Evolutionary conservation across 768 basidiomycete genomes (phyloP).

Genomic region (Hygrocybe coccinea): DNA sequence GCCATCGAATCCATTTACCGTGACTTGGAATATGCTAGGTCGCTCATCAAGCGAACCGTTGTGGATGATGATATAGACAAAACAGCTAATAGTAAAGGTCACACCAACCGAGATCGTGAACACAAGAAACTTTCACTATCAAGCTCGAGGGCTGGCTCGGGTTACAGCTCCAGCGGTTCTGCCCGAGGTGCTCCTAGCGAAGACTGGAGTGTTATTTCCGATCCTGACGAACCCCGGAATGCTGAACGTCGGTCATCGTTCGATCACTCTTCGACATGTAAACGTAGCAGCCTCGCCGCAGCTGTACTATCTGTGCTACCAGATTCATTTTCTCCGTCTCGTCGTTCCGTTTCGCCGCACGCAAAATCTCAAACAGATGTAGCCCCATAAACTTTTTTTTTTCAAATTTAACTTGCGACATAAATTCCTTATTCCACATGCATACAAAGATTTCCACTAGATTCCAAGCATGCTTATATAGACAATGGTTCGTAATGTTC

Average conservation of each 20-base stretch:
- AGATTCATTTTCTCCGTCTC: constrained; percentile 43
- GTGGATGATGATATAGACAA: constrained; percentile 32
- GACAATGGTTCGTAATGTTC: constrained; percentile 41
- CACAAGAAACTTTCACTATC: not conserved
- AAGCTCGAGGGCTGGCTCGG: constrained; percentile 38
- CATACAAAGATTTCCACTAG: not conserved
- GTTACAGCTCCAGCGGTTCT: constrained; percentile 55
- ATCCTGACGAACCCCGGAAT: constrained; percentile 48
- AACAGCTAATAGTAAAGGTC: constrained; percentile 20
- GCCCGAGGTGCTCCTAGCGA: constrained; percentile 57
- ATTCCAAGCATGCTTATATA: constrained; percentile 7
- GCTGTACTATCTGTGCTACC: constrained; percentile 61
- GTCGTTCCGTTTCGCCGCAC: constrained; percentile 39
- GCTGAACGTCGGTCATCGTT: constrained; percentile 43
- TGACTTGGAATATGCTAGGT: constrained; percentile 90
- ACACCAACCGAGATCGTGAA: not conserved
- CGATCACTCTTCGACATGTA: constrained; percentile 36
- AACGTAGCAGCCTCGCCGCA: constrained; percentile 60
- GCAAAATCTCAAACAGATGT: constrained; percentile 19
- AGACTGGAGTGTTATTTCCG: constrained; percentile 86
- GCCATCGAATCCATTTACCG: constrained; percentile 96
- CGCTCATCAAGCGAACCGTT: constrained; percentile 64
- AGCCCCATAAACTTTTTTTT: not conserved
- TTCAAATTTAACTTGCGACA: not conserved
- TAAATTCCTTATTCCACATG: not conserved